These are phyloP conservation scores for Chaetomium strumarium DNA, from an alignment of 2,329 filamentous ascomycete species.

Conservation along the genomic window DNA sequence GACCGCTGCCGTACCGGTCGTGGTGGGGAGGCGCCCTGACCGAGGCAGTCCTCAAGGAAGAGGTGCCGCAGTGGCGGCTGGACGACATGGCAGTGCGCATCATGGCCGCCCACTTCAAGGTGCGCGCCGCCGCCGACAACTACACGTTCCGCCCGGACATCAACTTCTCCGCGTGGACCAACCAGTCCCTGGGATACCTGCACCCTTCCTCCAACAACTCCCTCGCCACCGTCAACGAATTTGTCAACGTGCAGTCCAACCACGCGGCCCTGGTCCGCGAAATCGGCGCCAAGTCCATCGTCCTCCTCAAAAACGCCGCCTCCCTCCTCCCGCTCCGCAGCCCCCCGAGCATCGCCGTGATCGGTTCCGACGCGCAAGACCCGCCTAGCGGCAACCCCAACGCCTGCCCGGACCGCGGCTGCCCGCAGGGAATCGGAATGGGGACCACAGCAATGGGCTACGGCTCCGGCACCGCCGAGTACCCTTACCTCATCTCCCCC, in stretches of 20 bases:
- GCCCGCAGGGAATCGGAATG: too few species aligned
- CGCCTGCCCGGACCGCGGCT: slow-evolving; percentile 67
- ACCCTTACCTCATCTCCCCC: slow-evolving; percentile 74
- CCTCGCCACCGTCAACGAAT: slow-evolving; percentile 52
- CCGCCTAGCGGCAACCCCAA: slow-evolving; percentile 66
- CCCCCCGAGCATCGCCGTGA: slow-evolving; percentile 55
- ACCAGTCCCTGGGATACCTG: slow-evolving; percentile 46
- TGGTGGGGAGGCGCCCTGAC: slow-evolving; percentile 75
- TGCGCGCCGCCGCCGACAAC: slow-evolving; percentile 23
- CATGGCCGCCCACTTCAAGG: slow-evolving; percentile 36
- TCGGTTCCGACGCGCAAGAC: slow-evolving; percentile 64
- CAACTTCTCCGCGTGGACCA: slow-evolving; percentile 73
- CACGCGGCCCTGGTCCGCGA: slow-evolving; percentile 45
- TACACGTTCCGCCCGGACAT: slow-evolving; percentile 22
- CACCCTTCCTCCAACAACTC: slow-evolving; percentile 50
- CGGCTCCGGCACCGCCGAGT: slow-evolving; percentile 81
- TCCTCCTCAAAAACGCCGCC: slow-evolving; percentile 58
- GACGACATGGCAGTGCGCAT: slow-evolving; percentile 65
- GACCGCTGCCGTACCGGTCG: slow-evolving; percentile 52
- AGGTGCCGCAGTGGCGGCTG: slow-evolving; percentile 62
- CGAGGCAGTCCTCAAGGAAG: slow-evolving; percentile 63
- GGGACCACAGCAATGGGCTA: slow-evolving; percentile 79
- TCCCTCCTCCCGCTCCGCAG: slow-evolving; percentile 44
- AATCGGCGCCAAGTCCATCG: slow-evolving; percentile 51
- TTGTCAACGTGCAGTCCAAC: slow-evolving; percentile 53